A percentile compares a stretch with the other conserved stretches of the same genome.
Conservation (phyloP, 2,329 filamentous ascomycete species). For the Fusarium begoniae region DNA sequence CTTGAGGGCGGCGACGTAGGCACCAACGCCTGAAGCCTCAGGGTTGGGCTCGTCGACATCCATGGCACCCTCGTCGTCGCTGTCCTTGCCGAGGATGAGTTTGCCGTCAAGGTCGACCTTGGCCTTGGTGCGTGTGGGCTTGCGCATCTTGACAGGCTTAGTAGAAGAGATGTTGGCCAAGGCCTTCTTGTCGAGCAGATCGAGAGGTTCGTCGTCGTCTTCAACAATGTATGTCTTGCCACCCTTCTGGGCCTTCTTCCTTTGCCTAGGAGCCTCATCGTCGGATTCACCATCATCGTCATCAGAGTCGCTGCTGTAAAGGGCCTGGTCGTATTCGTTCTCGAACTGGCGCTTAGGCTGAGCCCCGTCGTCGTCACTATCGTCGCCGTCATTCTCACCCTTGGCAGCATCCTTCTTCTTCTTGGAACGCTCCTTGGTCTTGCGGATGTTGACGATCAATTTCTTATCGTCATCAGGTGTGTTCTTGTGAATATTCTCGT, state of each 20-base stretch:
- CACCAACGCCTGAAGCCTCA: slow-evolving; percentile 67
- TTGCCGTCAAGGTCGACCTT: slow-evolving; percentile 82
- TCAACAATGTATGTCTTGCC: slow-evolving; percentile 89
- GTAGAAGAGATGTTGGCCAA: slow-evolving; percentile 94
- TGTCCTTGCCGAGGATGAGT: slow-evolving; percentile 74
- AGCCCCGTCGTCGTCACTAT: slow-evolving; percentile 63
- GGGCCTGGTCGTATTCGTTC: slow-evolving; percentile 94
- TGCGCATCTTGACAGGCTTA: slow-evolving; percentile 74
- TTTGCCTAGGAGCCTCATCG: slow-evolving; percentile 64
- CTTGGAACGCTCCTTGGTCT: slow-evolving; percentile 91
- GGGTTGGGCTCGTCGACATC: slow-evolving; percentile 70
- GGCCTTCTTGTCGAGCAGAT: slow-evolving; percentile 88
- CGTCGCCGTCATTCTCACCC: slow-evolving; percentile 66
- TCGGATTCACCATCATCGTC: slow-evolving; percentile 61
- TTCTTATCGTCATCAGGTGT: slow-evolving; percentile 90
- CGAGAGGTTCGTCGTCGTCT: slow-evolving; percentile 92
- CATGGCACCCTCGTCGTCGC: slow-evolving; percentile 65
- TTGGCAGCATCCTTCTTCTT: slow-evolving; percentile 80
- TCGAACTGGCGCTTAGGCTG: slow-evolving; percentile 72
- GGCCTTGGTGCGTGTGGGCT: slow-evolving; percentile 67
- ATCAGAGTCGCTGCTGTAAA: slow-evolving; percentile 82
- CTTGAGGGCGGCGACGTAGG: slow-evolving; percentile 75
- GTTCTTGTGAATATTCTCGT: slow-evolving; percentile 78
- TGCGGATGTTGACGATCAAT: slow-evolving; percentile 91
- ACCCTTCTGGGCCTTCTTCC: slow-evolving; percentile 65